Evolutionary conservation across 345 rosid species (phyloP).

Genomic region (Boechera divaricarpa): DNA sequence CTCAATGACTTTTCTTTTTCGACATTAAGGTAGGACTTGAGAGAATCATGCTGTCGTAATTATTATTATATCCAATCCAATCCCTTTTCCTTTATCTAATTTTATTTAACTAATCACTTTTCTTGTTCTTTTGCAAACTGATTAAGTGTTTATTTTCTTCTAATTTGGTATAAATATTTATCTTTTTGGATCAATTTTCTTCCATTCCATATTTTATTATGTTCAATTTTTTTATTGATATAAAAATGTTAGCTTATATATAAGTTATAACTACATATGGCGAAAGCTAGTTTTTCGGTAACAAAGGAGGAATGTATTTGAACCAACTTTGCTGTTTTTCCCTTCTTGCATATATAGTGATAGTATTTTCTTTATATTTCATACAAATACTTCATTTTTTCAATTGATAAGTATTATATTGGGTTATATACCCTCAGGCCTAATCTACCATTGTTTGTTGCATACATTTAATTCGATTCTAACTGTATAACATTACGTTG

Average conservation of each 20-base stretch:
- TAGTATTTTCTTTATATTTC: not conserved
- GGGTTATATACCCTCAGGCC: constrained; percentile 20
- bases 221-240: not conserved
- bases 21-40: constrained; percentile 42
- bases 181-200: not conserved
- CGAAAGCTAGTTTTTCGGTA: constrained; percentile 8
- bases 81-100: constrained; percentile 3
- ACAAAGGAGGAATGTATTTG: constrained; percentile 3
- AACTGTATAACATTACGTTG: constrained; percentile 34
- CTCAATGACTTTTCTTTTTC: constrained; percentile 47
- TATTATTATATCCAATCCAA: constrained; percentile 34
- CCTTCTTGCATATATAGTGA: not conserved
- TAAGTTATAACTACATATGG: not conserved
- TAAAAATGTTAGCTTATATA: not conserved
- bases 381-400: not conserved
- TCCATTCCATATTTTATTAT: not conserved
- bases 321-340: not conserved
- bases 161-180: not conserved
- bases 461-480: constrained; percentile 38
- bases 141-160: constrained; percentile 11
- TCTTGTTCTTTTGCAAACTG: not conserved
- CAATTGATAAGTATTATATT: constrained; percentile 11
- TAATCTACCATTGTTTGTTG: constrained; percentile 43
- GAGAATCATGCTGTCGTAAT: constrained; percentile 43
- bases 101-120: constrained; percentile 4